Evolutionary conservation across 2,329 filamentous ascomycete genomes (phyloP), one percentile per base, ranked within the genome.

Genomic region (Mariannaea elegans): DNA sequence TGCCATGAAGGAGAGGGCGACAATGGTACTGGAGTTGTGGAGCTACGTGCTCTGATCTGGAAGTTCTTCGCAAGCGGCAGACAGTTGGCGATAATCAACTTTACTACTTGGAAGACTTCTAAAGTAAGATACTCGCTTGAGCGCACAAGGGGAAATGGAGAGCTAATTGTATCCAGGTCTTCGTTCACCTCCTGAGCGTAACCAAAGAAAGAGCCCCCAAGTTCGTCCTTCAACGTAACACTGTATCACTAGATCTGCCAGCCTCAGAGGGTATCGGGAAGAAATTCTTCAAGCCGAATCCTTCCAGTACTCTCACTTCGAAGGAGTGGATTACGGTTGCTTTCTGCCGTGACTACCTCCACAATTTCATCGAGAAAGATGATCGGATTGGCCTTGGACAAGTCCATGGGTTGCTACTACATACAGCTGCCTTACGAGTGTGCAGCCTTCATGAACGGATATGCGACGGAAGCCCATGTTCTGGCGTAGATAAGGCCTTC

Each of bases 41-140:
- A 82, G 55, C 27, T 66, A n/a, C 61, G 58, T 8, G 24, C 64
- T 24, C 14, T 68, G 47, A 65, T 68, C 32, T 49, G 44, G 53
- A 80, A 77, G 57, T 83, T 90, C 59, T 80, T 87, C 50, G 71
- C 70, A 0, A 75, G 77, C n/a, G 84, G 85, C 1, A 86, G 84
- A 70, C 89, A 87, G 67, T 78, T 89, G 6, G 87, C 86, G 1
- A 75, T 91, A 21, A 79, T 91, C 41, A 88, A 92, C 59, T 83
- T 81, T 31, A 71, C 91, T 10, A 83, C 88, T 50, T 90, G 86
- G 66, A 76, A 78, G 47, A 89, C 90, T 68, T 89, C 87, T 1
- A 90, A 90, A 73, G 85, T 86, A 65, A 36, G 67, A 21, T 19
- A 48, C 18, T 7, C 10, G 4, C 12, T 18, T 19, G 38, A 19